Conservation (phyloP, 352 stramenopile species). For the Globisporangium apiculatum region DNA sequence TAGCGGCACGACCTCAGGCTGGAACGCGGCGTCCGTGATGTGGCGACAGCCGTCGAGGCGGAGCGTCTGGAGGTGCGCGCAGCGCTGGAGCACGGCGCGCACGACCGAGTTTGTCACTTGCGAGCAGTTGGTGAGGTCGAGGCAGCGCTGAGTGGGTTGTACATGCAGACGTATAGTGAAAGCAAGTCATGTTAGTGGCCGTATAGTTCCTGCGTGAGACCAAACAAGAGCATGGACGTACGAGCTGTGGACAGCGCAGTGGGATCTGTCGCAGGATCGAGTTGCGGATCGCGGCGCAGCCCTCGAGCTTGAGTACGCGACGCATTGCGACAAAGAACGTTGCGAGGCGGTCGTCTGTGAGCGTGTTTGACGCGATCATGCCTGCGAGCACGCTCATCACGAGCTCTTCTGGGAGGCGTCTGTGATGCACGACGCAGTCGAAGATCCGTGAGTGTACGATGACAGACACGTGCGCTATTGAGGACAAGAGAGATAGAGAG, state of each 20-base stretch:
- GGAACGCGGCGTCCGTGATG: constrained; percentile 84
- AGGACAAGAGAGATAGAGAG: too few species aligned
- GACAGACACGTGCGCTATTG: too few species aligned
- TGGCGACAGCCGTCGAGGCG: constrained; percentile 81
- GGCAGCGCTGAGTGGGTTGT: constrained; percentile 38
- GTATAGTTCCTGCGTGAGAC: background rate
- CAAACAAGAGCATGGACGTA: constrained; percentile 14
- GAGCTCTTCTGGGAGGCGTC: constrained; percentile 73
- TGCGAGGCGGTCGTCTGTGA: constrained; percentile 78
- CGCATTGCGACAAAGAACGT: constrained; percentile 77
- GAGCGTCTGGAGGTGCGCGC: constrained; percentile 64
- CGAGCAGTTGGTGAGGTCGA: constrained; percentile 80
- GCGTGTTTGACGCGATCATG: constrained; percentile 63
- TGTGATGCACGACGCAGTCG: constrained; percentile 9
- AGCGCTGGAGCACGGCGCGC: constrained; percentile 71
- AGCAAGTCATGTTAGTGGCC: too few species aligned
- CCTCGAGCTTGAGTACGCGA: constrained; percentile 60
- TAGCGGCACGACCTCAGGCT: constrained; percentile 70
- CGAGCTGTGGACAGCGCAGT: constrained; percentile 71
- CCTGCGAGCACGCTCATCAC: constrained; percentile 62
- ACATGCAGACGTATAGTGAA: background rate
- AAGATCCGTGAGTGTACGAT: background rate
- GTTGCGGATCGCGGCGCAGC: constrained; percentile 76
- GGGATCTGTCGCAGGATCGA: constrained; percentile 85
- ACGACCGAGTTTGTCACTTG: constrained; percentile 86